Percentiles rank a stretch among this genome's conserved stretches.
These are phyloP conservation scores for Penicillium sp. DNA, from an alignment of 2,329 filamentous ascomycete species.

Conservation along the genomic window DNA sequence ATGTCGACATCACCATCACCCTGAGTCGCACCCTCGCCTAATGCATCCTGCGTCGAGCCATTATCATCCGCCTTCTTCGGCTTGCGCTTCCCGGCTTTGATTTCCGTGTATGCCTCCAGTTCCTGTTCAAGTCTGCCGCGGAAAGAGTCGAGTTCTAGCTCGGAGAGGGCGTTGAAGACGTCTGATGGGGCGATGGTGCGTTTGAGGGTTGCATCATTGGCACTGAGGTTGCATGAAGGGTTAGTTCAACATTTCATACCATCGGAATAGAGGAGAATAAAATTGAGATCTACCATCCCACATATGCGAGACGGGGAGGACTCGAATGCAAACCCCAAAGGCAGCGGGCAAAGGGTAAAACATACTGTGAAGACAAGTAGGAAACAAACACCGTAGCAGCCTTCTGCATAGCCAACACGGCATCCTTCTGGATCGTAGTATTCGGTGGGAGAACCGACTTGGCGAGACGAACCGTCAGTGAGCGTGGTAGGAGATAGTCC, in stretches of 20 bases:
- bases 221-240: slow-evolving; percentile 33
- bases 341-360: slow-evolving; percentile 1
- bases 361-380: slow-evolving; percentile 53
- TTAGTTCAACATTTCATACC: slow-evolving; percentile 1
- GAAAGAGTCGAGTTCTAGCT: slow-evolving; percentile 55
- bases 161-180: slow-evolving; percentile 52
- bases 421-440: slow-evolving; percentile 58
- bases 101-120: slow-evolving; percentile 42
- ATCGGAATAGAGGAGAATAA: background rate
- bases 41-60: slow-evolving; percentile 20
- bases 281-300: background rate
- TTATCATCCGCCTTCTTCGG: slow-evolving; percentile 41
- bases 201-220: slow-evolving; percentile 54
- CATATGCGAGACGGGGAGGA: background rate
- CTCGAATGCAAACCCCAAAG: background rate
- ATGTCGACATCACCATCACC: slow-evolving; percentile 18
- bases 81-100: slow-evolving; percentile 37
- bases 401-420: slow-evolving; percentile 55
- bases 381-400: slow-evolving; percentile 60
- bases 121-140: slow-evolving; percentile 51
- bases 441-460: slow-evolving; percentile 57
- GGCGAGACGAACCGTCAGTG: slow-evolving; percentile 53
- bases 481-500: slow-evolving; percentile 56
- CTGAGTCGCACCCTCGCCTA: background rate
- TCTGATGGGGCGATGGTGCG: slow-evolving; percentile 55